Evolutionary conservation across 495 filamentous ascomycete species (phyloP), one percentile per base, ranked within the genome.

Genomic region (Penicilliopsis zonata): DNA sequence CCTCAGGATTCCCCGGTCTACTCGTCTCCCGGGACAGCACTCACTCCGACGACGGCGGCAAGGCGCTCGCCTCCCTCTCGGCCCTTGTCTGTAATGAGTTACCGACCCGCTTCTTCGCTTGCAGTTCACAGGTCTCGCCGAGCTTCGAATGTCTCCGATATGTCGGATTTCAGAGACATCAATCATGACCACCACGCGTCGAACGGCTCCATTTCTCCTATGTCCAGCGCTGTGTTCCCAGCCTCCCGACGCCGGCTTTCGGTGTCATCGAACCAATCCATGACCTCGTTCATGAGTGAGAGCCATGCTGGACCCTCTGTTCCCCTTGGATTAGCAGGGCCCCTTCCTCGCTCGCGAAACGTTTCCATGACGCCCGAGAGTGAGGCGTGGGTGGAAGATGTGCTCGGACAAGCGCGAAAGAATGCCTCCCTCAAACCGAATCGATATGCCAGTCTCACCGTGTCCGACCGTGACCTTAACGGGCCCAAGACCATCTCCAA

Each of bases 301-400:
- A 28, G 33, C 16, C 41, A 43, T 0, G 37, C 46, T 31, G 41
- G 40, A 3, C 25, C 43, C 4, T 39, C 61, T 13, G 47, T 54
- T 2, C 61, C 65, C 3, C 55, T 69, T 8, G 65, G 63, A 13
- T 51, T 69, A 13, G 67, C 65, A 1, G 67, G 67, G 3, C 64
- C 64, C 1, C 65, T 57, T 21, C 61, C 61, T 5, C 56, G 61
- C 9, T 58, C 57, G 3, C 51, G 57, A 27, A 55, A 60, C 9
- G 42, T 56, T 14, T 59, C 60, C 13, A 67, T 71, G 44, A 64
- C 51, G 16, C 61, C 65, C 0, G 55, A 65, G 16, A 66, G 65
- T 33, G 65, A 71, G 48, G 65, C 65, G 2, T 69, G 65, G 67
- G 65, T 66, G 1, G 58, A 58, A 38, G 54, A 58, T 30, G 61